phyloP scores from a whole-genome alignment of 2,329 filamentous ascomycete species.

The Colletotrichum salicis region DNA sequence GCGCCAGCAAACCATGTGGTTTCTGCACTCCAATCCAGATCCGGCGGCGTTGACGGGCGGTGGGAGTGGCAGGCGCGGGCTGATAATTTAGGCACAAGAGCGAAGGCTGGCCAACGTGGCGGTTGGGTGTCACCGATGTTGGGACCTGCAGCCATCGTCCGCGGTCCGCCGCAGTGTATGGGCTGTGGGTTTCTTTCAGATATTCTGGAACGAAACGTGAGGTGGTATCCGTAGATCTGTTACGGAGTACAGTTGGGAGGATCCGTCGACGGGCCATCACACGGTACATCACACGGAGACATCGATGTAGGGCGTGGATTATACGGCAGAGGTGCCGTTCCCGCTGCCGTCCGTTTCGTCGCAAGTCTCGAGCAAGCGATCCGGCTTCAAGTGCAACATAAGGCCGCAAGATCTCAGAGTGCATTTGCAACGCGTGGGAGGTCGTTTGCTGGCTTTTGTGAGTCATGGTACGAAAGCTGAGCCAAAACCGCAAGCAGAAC shows the following conservation, averaged over 20 bases:
- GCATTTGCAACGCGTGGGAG: neutral
- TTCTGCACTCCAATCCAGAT: constrained; percentile 1
- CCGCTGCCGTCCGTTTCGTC: constrained; percentile 16
- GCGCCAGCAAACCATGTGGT: constrained; percentile 9
- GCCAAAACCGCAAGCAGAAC: constrained; percentile 14
- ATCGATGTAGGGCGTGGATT: neutral
- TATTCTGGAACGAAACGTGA: constrained; percentile 10
- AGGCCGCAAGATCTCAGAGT: constrained; percentile 2
- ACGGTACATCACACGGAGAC: too few species aligned
- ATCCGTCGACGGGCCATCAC: neutral
- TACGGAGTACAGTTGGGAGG: neutral
- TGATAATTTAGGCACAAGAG: constrained; percentile 20
- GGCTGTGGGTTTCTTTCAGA: neutral
- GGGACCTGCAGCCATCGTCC: constrained; percentile 11
- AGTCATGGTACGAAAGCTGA: neutral
- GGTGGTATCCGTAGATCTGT: neutral
- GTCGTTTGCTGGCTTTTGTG: neutral
- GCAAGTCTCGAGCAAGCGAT: constrained; percentile 18
- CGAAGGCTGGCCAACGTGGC: constrained; percentile 23
- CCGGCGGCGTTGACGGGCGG: constrained; percentile 11
- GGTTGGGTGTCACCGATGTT: constrained; percentile 30
- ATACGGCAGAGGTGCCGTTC: neutral
- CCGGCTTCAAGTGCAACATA: neutral
- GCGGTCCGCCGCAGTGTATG: constrained; percentile 5
- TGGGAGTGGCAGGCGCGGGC: constrained; percentile 12